Evolutionary conservation across 2,329 filamentous ascomycete genomes (phyloP).

Genomic region (Colletotrichum higginsianum): DNA sequence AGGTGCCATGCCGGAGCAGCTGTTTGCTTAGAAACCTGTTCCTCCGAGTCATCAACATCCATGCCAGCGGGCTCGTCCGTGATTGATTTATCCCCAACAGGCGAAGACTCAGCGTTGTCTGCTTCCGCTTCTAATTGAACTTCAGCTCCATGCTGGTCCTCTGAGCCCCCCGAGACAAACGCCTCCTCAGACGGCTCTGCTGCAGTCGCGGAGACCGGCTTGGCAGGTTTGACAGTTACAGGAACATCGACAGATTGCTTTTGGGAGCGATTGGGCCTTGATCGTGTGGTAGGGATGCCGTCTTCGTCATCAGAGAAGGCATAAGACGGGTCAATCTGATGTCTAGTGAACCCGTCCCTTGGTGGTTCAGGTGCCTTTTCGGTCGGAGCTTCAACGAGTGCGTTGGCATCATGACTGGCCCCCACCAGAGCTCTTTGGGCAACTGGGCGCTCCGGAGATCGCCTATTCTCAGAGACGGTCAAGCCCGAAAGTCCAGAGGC

Average conservation of each 20-base stretch:
- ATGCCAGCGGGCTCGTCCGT: not conserved
- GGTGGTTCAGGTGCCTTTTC: not conserved
- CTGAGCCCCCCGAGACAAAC: not conserved
- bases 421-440: not conserved
- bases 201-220: too few relatives aligned
- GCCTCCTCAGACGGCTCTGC: not conserved
- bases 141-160: not conserved
- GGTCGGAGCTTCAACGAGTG: not conserved
- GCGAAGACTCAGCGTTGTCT: too few relatives aligned
- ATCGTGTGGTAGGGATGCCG: slow-evolving; percentile 32
- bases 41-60: not conserved
- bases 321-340: slow-evolving; percentile 43
- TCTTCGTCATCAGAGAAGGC: slow-evolving; percentile 46
- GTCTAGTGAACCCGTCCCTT: slow-evolving; percentile 30
- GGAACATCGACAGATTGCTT: not conserved
- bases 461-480: not conserved
- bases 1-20: not conserved
- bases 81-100: too few relatives aligned
- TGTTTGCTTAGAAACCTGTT: not conserved
- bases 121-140: not conserved
- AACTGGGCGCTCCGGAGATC: not conserved
- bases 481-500: not conserved
- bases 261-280: not conserved
- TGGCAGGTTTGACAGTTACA: not conserved
- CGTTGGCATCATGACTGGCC: not conserved